These are phyloP conservation scores for Pontederia crassipes DNA, from an alignment of 176 grass and related monocot species.

Conservation along the genomic window DNA sequence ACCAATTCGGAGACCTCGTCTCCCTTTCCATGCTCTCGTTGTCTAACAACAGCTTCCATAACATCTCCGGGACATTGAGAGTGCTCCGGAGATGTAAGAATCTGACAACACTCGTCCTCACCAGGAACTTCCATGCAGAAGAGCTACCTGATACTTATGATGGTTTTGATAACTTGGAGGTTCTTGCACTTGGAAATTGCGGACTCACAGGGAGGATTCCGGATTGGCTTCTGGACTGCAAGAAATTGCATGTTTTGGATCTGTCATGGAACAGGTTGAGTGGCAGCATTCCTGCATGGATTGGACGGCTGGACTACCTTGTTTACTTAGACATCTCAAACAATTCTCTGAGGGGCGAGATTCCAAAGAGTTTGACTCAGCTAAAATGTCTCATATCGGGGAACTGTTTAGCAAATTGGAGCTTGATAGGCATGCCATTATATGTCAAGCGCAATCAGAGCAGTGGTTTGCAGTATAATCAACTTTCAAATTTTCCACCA, in stretches of 20 bases:
- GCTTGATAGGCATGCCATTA: slow-evolving; percentile 51
- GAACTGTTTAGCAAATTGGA: slow-evolving; percentile 21
- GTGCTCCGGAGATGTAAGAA: slow-evolving; percentile 50
- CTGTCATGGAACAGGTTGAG: slow-evolving; percentile 85
- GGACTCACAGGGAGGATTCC: slow-evolving; percentile 60
- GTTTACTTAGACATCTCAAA: slow-evolving; percentile 91
- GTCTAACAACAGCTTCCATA: slow-evolving; percentile 87
- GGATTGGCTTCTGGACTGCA: slow-evolving; percentile 43
- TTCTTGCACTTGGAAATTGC: slow-evolving; percentile 73
- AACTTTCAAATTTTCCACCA: slow-evolving; percentile 80
- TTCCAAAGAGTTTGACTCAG: slow-evolving; percentile 59
- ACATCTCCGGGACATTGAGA: slow-evolving; percentile 42
- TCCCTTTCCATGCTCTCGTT: slow-evolving; percentile 65
- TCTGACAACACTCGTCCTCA: slow-evolving; percentile 75
- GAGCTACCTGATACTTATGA: slow-evolving; percentile 29
- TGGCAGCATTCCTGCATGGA: slow-evolving; percentile 42
- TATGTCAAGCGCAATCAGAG: slow-evolving; percentile 89
- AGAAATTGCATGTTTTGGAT: slow-evolving; percentile 83
- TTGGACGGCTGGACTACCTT: slow-evolving; percentile 53
- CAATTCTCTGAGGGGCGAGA: slow-evolving; percentile 61
- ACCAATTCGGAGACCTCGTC: slow-evolving; percentile 29
- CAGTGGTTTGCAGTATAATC: slow-evolving; percentile 76
- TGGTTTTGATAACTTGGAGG: slow-evolving; percentile 53
- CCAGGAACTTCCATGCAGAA: slow-evolving; percentile 71
- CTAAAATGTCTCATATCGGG: slow-evolving; percentile 57